A percentile compares a stretch with the other conserved stretches of the same genome.
phyloP scores from a whole-genome alignment of 2,329 filamentous ascomycete genomes.

The Fusarium sp. region DNA sequence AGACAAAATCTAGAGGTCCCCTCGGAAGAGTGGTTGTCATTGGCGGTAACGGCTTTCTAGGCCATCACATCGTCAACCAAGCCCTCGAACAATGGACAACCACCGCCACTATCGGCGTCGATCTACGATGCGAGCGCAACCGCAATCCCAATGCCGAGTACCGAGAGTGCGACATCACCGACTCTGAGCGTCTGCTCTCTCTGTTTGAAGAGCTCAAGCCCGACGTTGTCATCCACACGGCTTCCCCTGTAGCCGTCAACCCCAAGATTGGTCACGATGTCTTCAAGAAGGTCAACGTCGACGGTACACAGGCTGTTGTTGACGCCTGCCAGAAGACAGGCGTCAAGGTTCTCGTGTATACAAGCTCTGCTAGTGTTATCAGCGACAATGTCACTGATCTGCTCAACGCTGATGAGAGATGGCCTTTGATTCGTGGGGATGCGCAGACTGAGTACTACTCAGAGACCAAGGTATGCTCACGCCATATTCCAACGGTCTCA shows the following conservation, averaged over 20 bases:
- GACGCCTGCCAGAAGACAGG: conserved; percentile 75
- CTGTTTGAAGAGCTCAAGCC: conserved; percentile 76
- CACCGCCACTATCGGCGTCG: conserved; percentile 73
- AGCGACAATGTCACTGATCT: conserved; percentile 84
- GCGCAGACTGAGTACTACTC: conserved; percentile 86
- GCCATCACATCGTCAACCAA: conserved; percentile 82
- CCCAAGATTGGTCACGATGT: conserved; percentile 67
- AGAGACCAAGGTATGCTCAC: conserved; percentile 77
- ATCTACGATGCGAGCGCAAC: conserved; percentile 78
- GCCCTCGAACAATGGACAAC: conserved; percentile 66
- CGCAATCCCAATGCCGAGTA: conserved; percentile 70
- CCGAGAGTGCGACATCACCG: conserved; percentile 82
- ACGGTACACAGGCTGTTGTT: conserved; percentile 83
- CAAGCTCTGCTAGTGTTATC: conserved; percentile 87
- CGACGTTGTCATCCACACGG: conserved; percentile 91
- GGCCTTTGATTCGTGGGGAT: conserved; percentile 78
- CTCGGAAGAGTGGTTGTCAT: conserved; percentile 81
- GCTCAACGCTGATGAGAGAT: conserved; percentile 85
- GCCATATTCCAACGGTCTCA: neutral
- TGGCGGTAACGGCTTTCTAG: conserved; percentile 86
- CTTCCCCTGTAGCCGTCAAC: conserved; percentile 73
- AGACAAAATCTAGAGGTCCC: conserved; percentile 47
- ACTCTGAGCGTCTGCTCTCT: conserved; percentile 67
- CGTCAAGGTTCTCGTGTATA: conserved; percentile 89
- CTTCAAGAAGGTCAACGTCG: conserved; percentile 86